Conservation (phyloP, 768 basidiomycete genomes). For the Dioszegia crocea region DNA sequence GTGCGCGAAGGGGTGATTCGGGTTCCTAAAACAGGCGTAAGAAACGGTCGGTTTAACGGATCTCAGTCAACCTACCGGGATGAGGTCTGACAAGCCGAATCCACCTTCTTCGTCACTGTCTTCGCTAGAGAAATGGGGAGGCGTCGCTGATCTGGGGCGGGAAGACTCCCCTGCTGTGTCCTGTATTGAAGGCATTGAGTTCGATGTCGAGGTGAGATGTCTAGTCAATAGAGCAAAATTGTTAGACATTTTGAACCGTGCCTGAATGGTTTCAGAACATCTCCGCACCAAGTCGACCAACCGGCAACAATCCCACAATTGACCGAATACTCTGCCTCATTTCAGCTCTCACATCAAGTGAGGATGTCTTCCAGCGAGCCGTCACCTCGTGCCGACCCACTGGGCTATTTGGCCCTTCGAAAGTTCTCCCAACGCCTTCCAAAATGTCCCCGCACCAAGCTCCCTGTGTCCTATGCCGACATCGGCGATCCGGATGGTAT, state of each 20-base stretch:
- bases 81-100: constrained; percentile 37
- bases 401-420: constrained; percentile 21
- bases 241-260: neutral
- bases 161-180: too few species aligned
- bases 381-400: constrained; percentile 26
- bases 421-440: constrained; percentile 30
- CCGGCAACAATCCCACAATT: too few species aligned
- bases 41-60: too few species aligned
- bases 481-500: constrained; percentile 38
- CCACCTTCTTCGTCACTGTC: constrained; percentile 25
- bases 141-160: too few species aligned
- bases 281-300: too few species aligned
- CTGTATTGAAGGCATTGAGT: too few species aligned
- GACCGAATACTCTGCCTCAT: too few species aligned
- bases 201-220: too few species aligned
- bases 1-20: constrained; percentile 39
- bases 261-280: constrained; percentile 9
- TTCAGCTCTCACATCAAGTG: too few species aligned
- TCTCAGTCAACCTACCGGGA: constrained; percentile 31
- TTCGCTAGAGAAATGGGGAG: neutral
- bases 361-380: too few species aligned
- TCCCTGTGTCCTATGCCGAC: constrained; percentile 36
- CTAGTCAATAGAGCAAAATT: neutral
- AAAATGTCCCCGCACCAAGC: constrained; percentile 32
- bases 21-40: constrained; percentile 28